Evolutionary conservation across 2,329 filamentous ascomycete genomes (phyloP).

Genomic region (Sporothrix phasma): DNA sequence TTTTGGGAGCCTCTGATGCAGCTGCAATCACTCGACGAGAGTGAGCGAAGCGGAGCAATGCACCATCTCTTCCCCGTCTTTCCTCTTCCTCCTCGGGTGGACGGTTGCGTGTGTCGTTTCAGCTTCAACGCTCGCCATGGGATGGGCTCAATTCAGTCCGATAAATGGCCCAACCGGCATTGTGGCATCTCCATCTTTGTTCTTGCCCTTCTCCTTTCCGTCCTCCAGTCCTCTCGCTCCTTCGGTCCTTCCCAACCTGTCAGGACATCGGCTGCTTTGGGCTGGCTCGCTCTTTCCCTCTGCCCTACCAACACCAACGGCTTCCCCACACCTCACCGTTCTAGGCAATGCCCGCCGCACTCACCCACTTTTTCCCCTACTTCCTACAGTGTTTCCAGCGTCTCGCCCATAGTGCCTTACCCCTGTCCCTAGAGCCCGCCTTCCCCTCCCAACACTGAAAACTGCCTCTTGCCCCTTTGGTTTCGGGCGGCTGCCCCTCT

Average conservation of each 20-base stretch:
- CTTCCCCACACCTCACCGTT: conserved; percentile 16
- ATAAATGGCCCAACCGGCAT: too few relatives aligned
- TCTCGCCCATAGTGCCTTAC: neutral
- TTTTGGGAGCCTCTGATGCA: conserved; percentile 2
- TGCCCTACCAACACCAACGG: conserved; percentile 8
- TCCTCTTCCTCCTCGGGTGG: neutral
- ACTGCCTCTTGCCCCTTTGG: conserved; percentile 1
- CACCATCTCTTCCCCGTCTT: neutral
- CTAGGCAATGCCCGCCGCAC: conserved; percentile 1
- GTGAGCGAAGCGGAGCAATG: neutral
- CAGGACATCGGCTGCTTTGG: neutral
- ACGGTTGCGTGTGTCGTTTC: neutral
- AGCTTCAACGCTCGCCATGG: neutral
- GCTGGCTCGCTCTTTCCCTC: neutral
- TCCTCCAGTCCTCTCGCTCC: neutral
- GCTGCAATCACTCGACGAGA: neutral
- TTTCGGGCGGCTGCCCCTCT: conserved; percentile 5
- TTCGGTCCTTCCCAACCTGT: neutral
- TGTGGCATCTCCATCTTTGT: too few relatives aligned
- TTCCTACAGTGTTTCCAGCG: neutral
- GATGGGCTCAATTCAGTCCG: too few relatives aligned
- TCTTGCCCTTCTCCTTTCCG: neutral
- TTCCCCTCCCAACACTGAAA: neutral
- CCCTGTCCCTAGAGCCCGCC: conserved; percentile 2
- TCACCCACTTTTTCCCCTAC: neutral